Evolutionary conservation across 345 rosid species (phyloP).

Genomic region (Citrus sinensis): DNA sequence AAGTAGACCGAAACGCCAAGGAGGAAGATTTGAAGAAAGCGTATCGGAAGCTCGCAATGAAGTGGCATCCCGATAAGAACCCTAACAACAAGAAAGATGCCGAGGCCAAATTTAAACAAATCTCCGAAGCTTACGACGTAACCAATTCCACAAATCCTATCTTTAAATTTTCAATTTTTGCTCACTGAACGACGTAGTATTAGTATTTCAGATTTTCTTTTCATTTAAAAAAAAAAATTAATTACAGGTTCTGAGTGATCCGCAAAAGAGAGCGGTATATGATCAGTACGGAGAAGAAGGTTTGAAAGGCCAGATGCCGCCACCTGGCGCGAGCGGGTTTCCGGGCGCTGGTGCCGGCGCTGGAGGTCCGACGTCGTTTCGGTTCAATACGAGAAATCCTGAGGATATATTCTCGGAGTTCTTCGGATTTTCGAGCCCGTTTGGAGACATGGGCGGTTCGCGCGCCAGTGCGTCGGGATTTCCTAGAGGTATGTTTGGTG

Average conservation of each 20-base stretch:
- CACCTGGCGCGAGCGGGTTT: slow-evolving; percentile 65
- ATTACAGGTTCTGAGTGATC: slow-evolving; percentile 73
- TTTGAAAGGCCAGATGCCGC: slow-evolving; percentile 68
- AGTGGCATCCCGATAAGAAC: slow-evolving; percentile 93
- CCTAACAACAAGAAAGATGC: slow-evolving; percentile 82
- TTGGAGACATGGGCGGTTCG: slow-evolving; percentile 55
- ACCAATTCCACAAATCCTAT: background rate
- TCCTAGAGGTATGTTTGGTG: slow-evolving; percentile 52
- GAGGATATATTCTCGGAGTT: slow-evolving; percentile 86
- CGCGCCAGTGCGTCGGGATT: slow-evolving; percentile 49
- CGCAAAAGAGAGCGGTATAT: slow-evolving; percentile 70
- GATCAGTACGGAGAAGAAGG: slow-evolving; percentile 96
- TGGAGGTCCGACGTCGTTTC: slow-evolving; percentile 40
- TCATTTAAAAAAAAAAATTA: background rate
- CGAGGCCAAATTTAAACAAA: slow-evolving; percentile 87
- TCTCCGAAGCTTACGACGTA: slow-evolving; percentile 96
- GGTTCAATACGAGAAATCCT: slow-evolving; percentile 73
- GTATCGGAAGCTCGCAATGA: slow-evolving; percentile 87
- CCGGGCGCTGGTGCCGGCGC: slow-evolving; percentile 34
- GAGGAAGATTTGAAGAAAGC: slow-evolving; percentile 91
- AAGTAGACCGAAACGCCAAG: slow-evolving; percentile 66
- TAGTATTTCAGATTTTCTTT: background rate
- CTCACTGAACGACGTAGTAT: background rate
- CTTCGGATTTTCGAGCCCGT: slow-evolving; percentile 70
- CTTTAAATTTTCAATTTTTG: background rate